These are phyloP conservation scores for Xylaria curta DNA, from an alignment of 495 filamentous ascomycete genomes.

Conservation along the genomic window DNA sequence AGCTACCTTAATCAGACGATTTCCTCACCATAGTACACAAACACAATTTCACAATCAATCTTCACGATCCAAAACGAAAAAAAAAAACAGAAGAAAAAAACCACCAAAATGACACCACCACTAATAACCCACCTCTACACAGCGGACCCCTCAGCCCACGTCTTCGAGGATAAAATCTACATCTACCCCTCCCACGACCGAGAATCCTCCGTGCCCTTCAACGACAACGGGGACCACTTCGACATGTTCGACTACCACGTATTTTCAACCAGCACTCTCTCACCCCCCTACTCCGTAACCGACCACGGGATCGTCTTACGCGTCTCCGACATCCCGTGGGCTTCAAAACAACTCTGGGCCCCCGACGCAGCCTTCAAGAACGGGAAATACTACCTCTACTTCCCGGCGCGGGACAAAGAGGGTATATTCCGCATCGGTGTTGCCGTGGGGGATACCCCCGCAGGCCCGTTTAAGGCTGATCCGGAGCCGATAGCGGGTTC, in stretches of 20 bases:
- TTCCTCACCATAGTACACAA: not conserved
- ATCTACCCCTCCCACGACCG: constrained; percentile 72
- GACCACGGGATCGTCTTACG: constrained; percentile 67
- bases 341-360: constrained; percentile 68
- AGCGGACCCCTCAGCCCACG: constrained; percentile 71
- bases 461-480: constrained; percentile 63
- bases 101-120: constrained; percentile 50
- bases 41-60: no score
- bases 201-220: constrained; percentile 65
- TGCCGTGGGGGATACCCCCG: constrained; percentile 58
- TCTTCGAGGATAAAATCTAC: constrained; percentile 67
- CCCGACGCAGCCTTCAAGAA: constrained; percentile 65
- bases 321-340: constrained; percentile 65
- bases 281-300: no score
- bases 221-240: constrained; percentile 84
- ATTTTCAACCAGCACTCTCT: no score
- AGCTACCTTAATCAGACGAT: not conserved
- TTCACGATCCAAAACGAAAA: not conserved
- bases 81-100: constrained; percentile 2
- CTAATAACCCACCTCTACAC: constrained; percentile 73
- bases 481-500: constrained; percentile 65
- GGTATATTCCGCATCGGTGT: constrained; percentile 71
- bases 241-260: constrained; percentile 79
- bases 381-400: constrained; percentile 70
- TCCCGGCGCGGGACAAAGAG: constrained; percentile 65